phyloP scores from a whole-genome alignment of 2,329 filamentous ascomycete species.

The Thelonectria discophora region DNA sequence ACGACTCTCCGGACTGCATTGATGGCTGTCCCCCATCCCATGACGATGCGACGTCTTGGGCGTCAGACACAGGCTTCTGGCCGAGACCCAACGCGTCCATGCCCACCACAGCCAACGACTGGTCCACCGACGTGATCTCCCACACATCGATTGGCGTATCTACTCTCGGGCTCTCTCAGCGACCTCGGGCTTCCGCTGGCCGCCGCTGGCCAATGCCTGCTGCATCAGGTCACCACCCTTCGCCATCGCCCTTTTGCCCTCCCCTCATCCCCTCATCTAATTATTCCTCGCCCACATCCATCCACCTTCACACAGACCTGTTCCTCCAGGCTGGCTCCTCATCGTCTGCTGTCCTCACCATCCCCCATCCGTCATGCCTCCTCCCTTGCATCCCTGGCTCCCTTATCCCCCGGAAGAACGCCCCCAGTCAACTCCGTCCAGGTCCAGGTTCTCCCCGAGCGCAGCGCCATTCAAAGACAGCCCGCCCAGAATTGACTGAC shows the following conservation, averaged over 20 bases:
- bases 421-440: conserved; percentile 6
- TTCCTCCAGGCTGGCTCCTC: not conserved
- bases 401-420: not conserved
- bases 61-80: conserved; percentile 8
- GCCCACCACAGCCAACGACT: not conserved
- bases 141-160: conserved; percentile 14
- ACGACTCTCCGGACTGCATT: conserved; percentile 11
- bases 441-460: conserved; percentile 17
- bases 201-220: not conserved
- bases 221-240: conserved; percentile 6
- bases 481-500: conserved; percentile 3
- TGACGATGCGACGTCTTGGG: not conserved
- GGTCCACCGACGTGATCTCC: conserved; percentile 7
- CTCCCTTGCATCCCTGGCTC: conserved; percentile 1
- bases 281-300: not conserved
- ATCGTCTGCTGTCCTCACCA: conserved; percentile 1
- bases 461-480: conserved; percentile 5
- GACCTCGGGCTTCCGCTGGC: conserved; percentile 3
- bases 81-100: not conserved
- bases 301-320: not conserved
- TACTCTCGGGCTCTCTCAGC: conserved; percentile 5
- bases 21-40: not conserved
- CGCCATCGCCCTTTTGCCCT: conserved; percentile 14
- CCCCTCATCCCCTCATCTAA: conserved; percentile 11
- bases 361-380: conserved; percentile 14